Evolutionary conservation across 208 protist species (phyloP).

Genomic region (Leishmania guyanensis): DNA sequence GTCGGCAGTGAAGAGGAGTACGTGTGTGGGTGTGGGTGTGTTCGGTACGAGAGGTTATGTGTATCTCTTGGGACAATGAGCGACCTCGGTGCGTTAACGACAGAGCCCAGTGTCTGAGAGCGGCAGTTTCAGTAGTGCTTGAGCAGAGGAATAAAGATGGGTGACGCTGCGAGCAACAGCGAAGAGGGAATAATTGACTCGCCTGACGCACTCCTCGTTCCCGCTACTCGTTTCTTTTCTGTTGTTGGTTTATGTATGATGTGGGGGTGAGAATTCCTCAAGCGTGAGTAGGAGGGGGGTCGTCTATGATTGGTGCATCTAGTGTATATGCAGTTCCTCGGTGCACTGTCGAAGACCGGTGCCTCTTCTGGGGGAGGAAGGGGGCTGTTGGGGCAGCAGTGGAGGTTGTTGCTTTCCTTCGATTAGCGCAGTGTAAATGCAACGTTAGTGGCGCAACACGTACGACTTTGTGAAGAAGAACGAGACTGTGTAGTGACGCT

Average conservation of each 20-base stretch:
- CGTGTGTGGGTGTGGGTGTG: not conserved
- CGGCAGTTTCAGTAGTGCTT: not conserved
- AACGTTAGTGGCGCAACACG: not conserved
- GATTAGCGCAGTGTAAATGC: not conserved
- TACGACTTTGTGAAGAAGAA: not conserved
- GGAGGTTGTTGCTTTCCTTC: not conserved
- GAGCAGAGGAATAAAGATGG: not conserved
- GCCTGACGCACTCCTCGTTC: not conserved
- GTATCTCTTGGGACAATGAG: not conserved
- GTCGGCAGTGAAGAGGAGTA: not conserved
- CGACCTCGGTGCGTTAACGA: not conserved
- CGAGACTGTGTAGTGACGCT: not conserved
- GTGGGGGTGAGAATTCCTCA: not conserved
- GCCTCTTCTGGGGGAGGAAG: not conserved
- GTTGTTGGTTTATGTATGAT: not conserved
- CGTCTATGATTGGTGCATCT: slow-evolving; percentile 1
- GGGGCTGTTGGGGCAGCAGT: not conserved
- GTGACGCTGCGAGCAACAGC: not conserved
- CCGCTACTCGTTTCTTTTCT: not conserved
- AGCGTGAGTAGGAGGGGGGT: not conserved
- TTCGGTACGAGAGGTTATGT: not conserved
- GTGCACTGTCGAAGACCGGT: not conserved
- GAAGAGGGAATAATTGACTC: not conserved
- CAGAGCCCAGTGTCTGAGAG: not conserved
- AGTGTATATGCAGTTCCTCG: not conserved